Conservation (phyloP, 2,329 filamentous ascomycete genomes). For the Niveomyces coronatus region DNA sequence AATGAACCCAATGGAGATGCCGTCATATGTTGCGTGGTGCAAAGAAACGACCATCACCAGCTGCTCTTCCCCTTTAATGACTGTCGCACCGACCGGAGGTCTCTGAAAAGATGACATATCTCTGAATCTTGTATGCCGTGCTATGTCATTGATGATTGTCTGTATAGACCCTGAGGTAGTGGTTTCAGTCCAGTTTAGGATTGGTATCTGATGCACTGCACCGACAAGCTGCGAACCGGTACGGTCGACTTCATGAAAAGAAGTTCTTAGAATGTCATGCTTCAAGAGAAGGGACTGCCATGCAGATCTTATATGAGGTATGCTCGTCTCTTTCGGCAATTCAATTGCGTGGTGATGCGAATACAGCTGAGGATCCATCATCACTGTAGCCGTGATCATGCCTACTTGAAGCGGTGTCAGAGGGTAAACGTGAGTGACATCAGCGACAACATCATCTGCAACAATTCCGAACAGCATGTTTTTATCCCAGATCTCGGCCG, state of each 20-base stretch:
- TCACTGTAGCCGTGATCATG: conserved; percentile 13
- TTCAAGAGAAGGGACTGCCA: conserved; percentile 12
- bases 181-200: not conserved
- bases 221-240: conserved; percentile 3
- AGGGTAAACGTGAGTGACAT: conserved; percentile 18
- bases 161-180: not conserved
- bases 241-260: conserved; percentile 16
- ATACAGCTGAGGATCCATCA: conserved; percentile 13
- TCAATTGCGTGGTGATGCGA: conserved; percentile 11
- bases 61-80: not conserved
- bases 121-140: not conserved
- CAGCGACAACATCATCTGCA: not conserved
- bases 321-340: conserved; percentile 8
- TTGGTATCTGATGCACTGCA: conserved; percentile 6
- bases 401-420: conserved; percentile 15
- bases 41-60: not conserved
- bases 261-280: conserved; percentile 16
- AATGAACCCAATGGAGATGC: conserved; percentile 1
- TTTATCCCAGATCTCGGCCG: too few relatives aligned
- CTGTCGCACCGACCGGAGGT: not conserved
- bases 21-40: conserved; percentile 1
- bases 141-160: not conserved
- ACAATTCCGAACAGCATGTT: too few relatives aligned
- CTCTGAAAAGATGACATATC: not conserved
- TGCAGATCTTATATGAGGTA: conserved; percentile 9